A percentile compares a stretch with the other conserved stretches of the same genome.
These are phyloP conservation scores for Aureobasidium subglaciale DNA, from an alignment of 2,329 filamentous ascomycete genomes.

Conservation along the genomic window DNA sequence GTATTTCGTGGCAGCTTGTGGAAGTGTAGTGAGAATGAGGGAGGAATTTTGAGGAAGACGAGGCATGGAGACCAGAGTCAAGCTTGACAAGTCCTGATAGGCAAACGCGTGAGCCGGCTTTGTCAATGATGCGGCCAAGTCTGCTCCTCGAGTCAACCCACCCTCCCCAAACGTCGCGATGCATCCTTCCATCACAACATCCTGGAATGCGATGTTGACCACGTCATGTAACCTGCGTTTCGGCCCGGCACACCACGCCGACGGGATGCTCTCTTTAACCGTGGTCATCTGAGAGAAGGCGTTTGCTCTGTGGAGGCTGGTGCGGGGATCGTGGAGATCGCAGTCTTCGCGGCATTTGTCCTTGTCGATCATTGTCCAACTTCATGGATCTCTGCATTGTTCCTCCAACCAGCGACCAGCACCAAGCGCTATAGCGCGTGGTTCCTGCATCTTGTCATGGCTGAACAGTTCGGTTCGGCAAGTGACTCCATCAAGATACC, in stretches of 20 bases:
- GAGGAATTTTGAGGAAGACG: neutral
- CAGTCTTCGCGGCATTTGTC: neutral
- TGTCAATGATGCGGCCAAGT: neutral
- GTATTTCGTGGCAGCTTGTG: too few species aligned
- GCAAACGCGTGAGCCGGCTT: neutral
- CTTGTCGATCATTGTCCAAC: constrained; percentile 3
- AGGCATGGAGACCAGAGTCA: neutral
- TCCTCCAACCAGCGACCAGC: constrained; percentile 11
- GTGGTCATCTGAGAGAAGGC: neutral
- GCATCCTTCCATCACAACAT: neutral
- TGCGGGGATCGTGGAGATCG: constrained; percentile 4
- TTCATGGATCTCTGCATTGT: neutral
- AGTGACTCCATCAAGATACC: neutral
- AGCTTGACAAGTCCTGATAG: neutral
- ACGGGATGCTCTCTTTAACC: neutral
- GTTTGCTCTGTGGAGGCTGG: neutral
- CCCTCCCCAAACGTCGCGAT: too few species aligned
- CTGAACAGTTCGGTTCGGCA: neutral
- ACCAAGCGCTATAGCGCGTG: neutral
- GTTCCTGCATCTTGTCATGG: neutral
- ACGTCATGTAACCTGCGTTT: neutral
- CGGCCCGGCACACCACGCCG: neutral
- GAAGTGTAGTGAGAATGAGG: neutral
- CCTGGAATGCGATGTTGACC: neutral
- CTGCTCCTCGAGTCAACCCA: neutral